Evolutionary conservation across 495 filamentous ascomycete genomes (phyloP).

Genomic region (Aspergillus leporis): DNA sequence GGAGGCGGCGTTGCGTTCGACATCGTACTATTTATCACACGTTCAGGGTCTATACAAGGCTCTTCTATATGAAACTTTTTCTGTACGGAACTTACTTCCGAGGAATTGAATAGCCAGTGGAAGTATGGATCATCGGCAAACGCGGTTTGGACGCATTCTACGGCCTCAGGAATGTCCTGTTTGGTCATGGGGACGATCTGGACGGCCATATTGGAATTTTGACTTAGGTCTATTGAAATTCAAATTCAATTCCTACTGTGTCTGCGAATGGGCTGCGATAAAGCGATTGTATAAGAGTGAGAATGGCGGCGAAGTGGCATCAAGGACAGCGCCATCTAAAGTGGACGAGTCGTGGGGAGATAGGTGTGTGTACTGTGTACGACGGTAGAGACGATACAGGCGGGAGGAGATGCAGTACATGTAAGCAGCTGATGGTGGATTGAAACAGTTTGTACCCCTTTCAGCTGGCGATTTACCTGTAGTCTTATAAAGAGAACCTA

Average conservation of each 20-base stretch:
- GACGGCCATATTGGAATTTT: constrained; percentile 50
- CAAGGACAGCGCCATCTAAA: constrained; percentile 41
- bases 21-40: constrained; percentile 47
- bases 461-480: background rate
- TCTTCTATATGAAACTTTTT: background rate
- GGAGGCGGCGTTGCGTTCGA: constrained; percentile 60
- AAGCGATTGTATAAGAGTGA: constrained; percentile 40
- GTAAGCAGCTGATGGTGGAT: background rate
- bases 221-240: constrained; percentile 16
- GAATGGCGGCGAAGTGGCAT: constrained; percentile 38
- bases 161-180: constrained; percentile 60
- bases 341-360: constrained; percentile 7
- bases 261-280: constrained; percentile 38
- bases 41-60: constrained; percentile 9
- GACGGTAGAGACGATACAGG: background rate
- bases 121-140: constrained; percentile 69
- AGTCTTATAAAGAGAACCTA: background rate
- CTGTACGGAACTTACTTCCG: constrained; percentile 41
- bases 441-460: background rate
- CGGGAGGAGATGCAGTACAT: background rate
- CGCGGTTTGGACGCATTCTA: constrained; percentile 57
- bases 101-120: constrained; percentile 56
- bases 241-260: constrained; percentile 35
- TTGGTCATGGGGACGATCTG: constrained; percentile 54
- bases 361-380: background rate